Conservation (phyloP, 495 filamentous ascomycete genomes). For the Saxophila tyrrhenica region DNA sequence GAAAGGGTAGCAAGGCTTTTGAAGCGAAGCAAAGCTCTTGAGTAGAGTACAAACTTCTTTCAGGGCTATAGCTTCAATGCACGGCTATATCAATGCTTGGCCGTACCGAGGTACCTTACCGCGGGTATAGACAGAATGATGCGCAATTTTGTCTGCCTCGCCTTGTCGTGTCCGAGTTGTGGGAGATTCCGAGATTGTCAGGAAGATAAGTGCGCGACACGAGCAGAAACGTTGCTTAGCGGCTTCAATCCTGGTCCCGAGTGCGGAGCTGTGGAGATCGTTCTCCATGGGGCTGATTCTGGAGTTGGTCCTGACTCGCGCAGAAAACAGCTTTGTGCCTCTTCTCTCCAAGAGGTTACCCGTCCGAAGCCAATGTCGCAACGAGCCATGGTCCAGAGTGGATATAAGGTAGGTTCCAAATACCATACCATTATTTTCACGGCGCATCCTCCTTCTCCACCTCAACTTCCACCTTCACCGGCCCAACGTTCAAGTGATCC, state of each 20-base stretch:
- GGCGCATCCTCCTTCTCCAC: constrained; percentile 2
- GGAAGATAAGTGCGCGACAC: neutral
- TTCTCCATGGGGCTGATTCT: neutral
- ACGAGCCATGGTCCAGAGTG: too few species aligned
- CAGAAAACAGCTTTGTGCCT: too few species aligned
- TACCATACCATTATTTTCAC: too few species aligned
- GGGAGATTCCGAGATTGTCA: neutral
- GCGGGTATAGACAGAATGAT: neutral
- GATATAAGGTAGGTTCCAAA: too few species aligned
- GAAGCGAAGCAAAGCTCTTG: too few species aligned
- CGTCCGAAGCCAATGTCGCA: too few species aligned
- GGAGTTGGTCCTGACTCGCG: too few species aligned
- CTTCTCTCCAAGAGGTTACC: too few species aligned
- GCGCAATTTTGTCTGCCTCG: neutral
- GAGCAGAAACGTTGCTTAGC: neutral
- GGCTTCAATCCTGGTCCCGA: neutral
- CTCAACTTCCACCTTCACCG: constrained; percentile 2
- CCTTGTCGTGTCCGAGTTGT: neutral
- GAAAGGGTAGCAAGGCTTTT: too few species aligned
- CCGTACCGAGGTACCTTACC: neutral
- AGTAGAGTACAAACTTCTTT: too few species aligned
- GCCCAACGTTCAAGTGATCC: neutral
- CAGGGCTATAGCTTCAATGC: neutral
- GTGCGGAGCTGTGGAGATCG: neutral
- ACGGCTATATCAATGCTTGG: neutral